phyloP scores from a whole-genome alignment of 2,329 filamentous ascomycete genomes.

The Cadophora sp. region DNA sequence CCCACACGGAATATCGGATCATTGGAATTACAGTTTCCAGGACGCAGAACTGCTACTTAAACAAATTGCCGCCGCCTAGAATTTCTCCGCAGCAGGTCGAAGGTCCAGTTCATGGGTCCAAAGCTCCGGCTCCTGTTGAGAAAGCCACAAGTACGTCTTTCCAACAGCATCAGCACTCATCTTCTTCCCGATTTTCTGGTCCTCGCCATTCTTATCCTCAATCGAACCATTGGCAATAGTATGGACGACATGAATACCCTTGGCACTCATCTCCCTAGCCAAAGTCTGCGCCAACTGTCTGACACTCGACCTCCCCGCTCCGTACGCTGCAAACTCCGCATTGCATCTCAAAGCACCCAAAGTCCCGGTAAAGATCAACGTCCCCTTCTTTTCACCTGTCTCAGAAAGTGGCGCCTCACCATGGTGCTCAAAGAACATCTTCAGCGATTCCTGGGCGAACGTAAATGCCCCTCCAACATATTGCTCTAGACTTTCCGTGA shows the following conservation, averaged over 20 bases:
- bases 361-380: slow-evolving; percentile 63
- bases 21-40: not conserved
- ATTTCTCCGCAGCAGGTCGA: slow-evolving; percentile 56
- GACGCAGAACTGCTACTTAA: not conserved
- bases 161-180: slow-evolving; percentile 65
- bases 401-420: slow-evolving; percentile 52
- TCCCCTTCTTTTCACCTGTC: slow-evolving; percentile 59
- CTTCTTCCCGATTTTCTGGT: slow-evolving; percentile 54
- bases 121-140: slow-evolving; percentile 50
- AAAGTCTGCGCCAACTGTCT: slow-evolving; percentile 62
- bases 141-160: slow-evolving; percentile 60
- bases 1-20: not conserved
- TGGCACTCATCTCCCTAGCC: slow-evolving; percentile 61
- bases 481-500: slow-evolving; percentile 53
- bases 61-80: slow-evolving; percentile 40
- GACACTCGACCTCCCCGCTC: slow-evolving; percentile 57
- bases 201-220: slow-evolving; percentile 56
- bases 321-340: slow-evolving; percentile 60
- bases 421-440: slow-evolving; percentile 58
- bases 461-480: slow-evolving; percentile 63
- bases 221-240: slow-evolving; percentile 63
- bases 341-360: slow-evolving; percentile 60
- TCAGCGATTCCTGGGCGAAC: slow-evolving; percentile 59
- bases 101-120: slow-evolving; percentile 61
- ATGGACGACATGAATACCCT: slow-evolving; percentile 64